Evolutionary conservation across 2,329 filamentous ascomycete species (phyloP).

Genomic region (Phialophora tarda): DNA sequence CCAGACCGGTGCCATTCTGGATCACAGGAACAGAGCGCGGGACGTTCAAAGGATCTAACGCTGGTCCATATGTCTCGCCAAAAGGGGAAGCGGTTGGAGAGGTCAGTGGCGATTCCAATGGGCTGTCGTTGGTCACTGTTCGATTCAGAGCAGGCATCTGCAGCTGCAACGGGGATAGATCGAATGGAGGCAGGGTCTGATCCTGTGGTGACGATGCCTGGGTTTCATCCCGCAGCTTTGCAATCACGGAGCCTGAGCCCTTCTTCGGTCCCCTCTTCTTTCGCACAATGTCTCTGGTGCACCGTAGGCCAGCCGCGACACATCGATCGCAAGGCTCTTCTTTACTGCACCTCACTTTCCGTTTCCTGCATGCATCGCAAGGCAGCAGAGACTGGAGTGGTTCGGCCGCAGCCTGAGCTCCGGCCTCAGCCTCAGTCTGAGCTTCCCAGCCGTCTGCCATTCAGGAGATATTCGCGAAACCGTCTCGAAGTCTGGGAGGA

Average conservation of each 20-base stretch:
- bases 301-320: conserved; percentile 34
- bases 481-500: neutral
- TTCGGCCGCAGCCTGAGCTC: conserved; percentile 19
- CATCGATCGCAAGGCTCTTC: conserved; percentile 38
- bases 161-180: conserved; percentile 35
- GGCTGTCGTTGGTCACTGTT: conserved; percentile 33
- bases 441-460: conserved; percentile 7
- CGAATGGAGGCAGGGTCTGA: conserved; percentile 36
- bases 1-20: conserved; percentile 33
- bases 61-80: conserved; percentile 29
- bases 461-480: neutral
- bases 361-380: conserved; percentile 39
- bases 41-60: conserved; percentile 26
- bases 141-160: conserved; percentile 35
- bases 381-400: conserved; percentile 36
- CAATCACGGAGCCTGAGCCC: conserved; percentile 40
- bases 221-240: conserved; percentile 39
- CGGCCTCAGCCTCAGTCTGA: conserved; percentile 8
- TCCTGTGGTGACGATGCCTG: conserved; percentile 32
- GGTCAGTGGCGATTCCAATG: conserved; percentile 33
- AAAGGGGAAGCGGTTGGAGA: conserved; percentile 35
- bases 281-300: conserved; percentile 38
- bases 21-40: conserved; percentile 36
- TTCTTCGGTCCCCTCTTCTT: conserved; percentile 41
- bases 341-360: conserved; percentile 39